phyloP scores from a whole-genome alignment of 1,139 yeast genomes.

The Candida sp. region DNA sequence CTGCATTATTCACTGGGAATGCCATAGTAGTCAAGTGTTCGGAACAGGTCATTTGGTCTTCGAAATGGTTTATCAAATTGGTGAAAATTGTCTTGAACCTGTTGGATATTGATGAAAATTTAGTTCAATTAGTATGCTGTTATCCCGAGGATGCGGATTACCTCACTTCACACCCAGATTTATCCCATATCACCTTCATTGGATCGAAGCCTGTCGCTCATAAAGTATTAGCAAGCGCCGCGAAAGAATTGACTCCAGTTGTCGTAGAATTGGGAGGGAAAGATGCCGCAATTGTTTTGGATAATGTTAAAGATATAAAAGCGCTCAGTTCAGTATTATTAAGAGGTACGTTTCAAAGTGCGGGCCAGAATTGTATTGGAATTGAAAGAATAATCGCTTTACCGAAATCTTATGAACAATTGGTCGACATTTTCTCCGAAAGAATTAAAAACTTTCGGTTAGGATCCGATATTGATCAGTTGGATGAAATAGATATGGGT shows the following conservation, averaged over 20 bases:
- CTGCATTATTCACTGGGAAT: slow-evolving; percentile 86
- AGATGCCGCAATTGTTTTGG: slow-evolving; percentile 84
- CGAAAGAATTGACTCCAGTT: slow-evolving; percentile 82
- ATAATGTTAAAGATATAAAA: slow-evolving; percentile 55
- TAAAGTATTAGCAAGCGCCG: slow-evolving; percentile 77
- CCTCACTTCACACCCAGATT: slow-evolving; percentile 77
- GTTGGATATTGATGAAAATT: slow-evolving; percentile 73
- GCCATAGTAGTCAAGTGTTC: slow-evolving; percentile 90
- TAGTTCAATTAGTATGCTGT: slow-evolving; percentile 77
- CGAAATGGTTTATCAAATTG: slow-evolving; percentile 68
- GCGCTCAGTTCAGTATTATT: slow-evolving; percentile 76
- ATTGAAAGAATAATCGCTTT: slow-evolving; percentile 88
- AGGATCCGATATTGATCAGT: slow-evolving; percentile 90
- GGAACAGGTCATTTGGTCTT: slow-evolving; percentile 95
- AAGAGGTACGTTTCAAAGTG: slow-evolving; percentile 95
- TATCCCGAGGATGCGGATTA: slow-evolving; percentile 87
- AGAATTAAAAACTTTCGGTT: slow-evolving; percentile 64
- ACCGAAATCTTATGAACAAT: slow-evolving; percentile 58
- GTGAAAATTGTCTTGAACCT: slow-evolving; percentile 68
- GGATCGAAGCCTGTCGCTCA: slow-evolving; percentile 96
- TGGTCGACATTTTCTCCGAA: slow-evolving; percentile 53
- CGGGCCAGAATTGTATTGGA: slow-evolving; percentile 98
- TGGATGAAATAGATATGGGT: slow-evolving; percentile 91
- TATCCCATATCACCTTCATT: slow-evolving; percentile 87
- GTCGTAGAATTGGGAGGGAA: slow-evolving; percentile 97